Evolutionary conservation across 495 filamentous ascomycete species (phyloP), one percentile per base, ranked within the genome.

Genomic region (Penicillium roqueforti): DNA sequence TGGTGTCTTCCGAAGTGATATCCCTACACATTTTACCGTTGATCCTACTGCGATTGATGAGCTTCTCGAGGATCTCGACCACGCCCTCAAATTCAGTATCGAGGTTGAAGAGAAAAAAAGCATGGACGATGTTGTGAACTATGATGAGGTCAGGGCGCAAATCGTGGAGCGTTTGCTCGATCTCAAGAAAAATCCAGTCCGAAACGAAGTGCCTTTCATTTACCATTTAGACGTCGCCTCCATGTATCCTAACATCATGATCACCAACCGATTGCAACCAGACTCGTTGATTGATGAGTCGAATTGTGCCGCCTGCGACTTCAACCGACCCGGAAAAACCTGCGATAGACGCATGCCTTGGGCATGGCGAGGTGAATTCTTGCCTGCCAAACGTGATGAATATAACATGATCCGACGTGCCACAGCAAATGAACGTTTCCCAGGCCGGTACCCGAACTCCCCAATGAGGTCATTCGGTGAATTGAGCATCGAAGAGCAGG

Each of bases 231-330:
- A 99, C 61, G 93, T 99, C 42, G 93, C 93, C 14, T 96, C 93
- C 47, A 99, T 99, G 93, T 99, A 99, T 68, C 93, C 93, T 16
- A 99, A 99, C 67, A 99, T 99, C 71, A 99, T 99, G 95, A 97
- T 93, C 4, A 99, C 95, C 9, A 99, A 99, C 64, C 89, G 93
- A 61, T 72, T 99, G 28, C 93, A 99, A 52, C 93, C 93, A 1
- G 93, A 99, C 67, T 97, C 95, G 4, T 93, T 99, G 90, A 96
- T 97, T 36, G 73, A 91, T 41, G 93, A 99, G 65, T 92, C 95
- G 3, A 86, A 93, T 57, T 99, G 93, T 63, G 93, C 93, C 1
- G 91, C 95, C 7, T 99, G 93, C 68, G 93, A 99, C 62, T 99
- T 99, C 79, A 99, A 99, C 58, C 79, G 93, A 32, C 93, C 93